Evolutionary conservation across 306 rosid species (phyloP), one percentile per base, ranked within the genome.

Genomic region (Vicia faba): DNA sequence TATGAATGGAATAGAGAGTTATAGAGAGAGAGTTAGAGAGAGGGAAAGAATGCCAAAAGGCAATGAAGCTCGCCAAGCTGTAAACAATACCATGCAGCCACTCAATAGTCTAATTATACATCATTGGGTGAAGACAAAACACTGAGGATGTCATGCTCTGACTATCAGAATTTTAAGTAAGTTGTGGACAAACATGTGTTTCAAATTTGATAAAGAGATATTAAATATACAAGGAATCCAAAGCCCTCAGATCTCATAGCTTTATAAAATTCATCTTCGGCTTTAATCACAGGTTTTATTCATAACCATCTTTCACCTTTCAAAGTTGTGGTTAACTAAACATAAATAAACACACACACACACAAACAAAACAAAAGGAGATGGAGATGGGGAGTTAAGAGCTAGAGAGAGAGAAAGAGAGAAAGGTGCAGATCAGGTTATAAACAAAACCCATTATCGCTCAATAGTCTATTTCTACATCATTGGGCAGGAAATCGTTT

Each of bases 81-180:
- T 18, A 10, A 71, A 70, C 20, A 63, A 64, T 56, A 38, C 69
- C 53, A 43, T 12, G 31, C 0, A 59, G 66, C 73, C 20, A n/a
- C 64, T 65, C 68, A 55, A 8, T 12, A 46, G 57, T 26, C 40
- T 76, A 62, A 56, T 56, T 56, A 18, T 70, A 31, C 76, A 77
- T 77, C 81, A 77, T 64, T 56, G 81, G 76, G 81, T 51, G 41
- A 8, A 15, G 4, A 31, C 64, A 38, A 11, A 18, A 3, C 7
- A 7, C 19, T 10, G 7, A 8, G 4, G 2, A 3, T 11, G 15
- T 15, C 7, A 14, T 15, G 10, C 3, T 14, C 10, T 14, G 2
- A 14, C 45, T 41, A 2, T 4, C 2, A 5, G 16, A 13, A 41
- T 4, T 3, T 45, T 3, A 11, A 40, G 4, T 33, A 6, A 40